Conservation (phyloP, 192 early-diverging fungal species). For the Backusella australiensis region DNA sequence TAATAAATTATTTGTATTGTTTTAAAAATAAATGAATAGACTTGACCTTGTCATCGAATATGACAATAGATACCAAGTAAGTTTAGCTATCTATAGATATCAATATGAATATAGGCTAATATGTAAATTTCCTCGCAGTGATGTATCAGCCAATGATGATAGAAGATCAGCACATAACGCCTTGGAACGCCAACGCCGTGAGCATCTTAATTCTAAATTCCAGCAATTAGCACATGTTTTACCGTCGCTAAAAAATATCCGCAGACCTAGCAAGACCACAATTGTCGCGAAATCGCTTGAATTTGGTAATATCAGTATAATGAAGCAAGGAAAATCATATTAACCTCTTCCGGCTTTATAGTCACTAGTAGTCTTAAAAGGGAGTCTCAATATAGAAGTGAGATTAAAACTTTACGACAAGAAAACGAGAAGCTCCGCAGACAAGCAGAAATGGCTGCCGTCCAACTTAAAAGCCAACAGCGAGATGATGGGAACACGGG, state of each 20-base stretch:
- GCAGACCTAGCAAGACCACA: slow-evolving; percentile 76
- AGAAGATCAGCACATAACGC: slow-evolving; percentile 78
- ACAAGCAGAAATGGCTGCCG: slow-evolving; percentile 9
- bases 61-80: slow-evolving; percentile 8
- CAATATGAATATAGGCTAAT: background rate
- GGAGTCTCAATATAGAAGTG: slow-evolving; percentile 13
- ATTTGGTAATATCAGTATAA: slow-evolving; percentile 43
- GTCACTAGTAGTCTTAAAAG: slow-evolving; percentile 13
- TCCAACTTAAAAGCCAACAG: background rate
- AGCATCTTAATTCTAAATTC: slow-evolving; percentile 76
- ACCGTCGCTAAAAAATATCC: slow-evolving; percentile 64
- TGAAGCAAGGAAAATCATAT: background rate
- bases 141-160: slow-evolving; percentile 38
- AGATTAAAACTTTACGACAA: slow-evolving; percentile 21
- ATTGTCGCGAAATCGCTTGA: slow-evolving; percentile 80
- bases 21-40: background rate
- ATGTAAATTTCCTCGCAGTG: background rate
- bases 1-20: background rate
- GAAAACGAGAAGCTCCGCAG: slow-evolving; percentile 25
- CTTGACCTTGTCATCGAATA: background rate
- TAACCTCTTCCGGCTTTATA: background rate
- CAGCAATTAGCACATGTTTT: slow-evolving; percentile 76
- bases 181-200: slow-evolving; percentile 76
- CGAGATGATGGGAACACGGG: background rate
- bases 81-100: background rate